phyloP scores from a whole-genome alignment of 345 rosid species.

The Firmiana major region DNA sequence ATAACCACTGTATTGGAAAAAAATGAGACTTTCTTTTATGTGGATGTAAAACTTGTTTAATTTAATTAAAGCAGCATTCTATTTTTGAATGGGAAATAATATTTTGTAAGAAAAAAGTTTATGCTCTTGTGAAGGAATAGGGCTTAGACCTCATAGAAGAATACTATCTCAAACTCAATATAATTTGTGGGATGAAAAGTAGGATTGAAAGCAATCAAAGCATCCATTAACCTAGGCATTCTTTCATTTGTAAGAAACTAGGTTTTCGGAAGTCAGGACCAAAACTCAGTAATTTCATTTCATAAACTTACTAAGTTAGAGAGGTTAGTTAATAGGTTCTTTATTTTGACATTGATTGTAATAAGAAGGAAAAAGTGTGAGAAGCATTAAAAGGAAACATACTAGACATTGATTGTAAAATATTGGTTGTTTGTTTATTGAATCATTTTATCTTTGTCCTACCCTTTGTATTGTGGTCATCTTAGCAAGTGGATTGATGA shows the following conservation, averaged over 20 bases:
- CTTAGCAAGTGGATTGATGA: neutral
- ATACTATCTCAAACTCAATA: neutral
- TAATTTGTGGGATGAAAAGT: neutral
- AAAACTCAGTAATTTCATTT: neutral
- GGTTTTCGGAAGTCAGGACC: neutral
- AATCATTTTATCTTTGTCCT: neutral
- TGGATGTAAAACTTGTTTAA: neutral
- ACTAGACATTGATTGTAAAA: neutral
- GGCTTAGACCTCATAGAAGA: neutral
- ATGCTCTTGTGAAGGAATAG: neutral
- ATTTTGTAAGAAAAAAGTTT: neutral
- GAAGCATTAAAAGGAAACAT: neutral
- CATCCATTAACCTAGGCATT: neutral
- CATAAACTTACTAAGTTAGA: neutral
- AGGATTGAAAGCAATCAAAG: neutral
- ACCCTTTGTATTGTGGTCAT: neutral
- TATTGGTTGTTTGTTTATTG: neutral
- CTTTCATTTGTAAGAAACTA: constrained; percentile 1
- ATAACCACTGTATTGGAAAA: neutral
- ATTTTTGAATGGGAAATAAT: neutral
- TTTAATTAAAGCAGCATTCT: neutral
- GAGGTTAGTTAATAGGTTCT: neutral
- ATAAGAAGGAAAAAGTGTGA: neutral
- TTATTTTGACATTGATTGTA: neutral
- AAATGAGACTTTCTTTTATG: neutral